Conservation (phyloP, 495 filamentous ascomycete species). For the Venustampulla echinocandica region DNA sequence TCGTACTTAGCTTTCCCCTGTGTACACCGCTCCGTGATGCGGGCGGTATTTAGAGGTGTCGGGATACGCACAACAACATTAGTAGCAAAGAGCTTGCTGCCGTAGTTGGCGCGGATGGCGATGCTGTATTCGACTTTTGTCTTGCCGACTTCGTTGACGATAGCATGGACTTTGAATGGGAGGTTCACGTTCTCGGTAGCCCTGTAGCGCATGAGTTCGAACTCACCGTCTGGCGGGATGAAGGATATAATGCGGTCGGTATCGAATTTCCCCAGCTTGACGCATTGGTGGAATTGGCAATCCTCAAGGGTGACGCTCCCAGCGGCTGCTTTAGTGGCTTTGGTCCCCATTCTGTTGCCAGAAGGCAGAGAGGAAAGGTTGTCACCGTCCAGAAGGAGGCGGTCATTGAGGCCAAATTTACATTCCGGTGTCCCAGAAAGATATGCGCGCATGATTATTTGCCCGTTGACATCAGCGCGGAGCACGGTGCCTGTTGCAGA, state of each 20-base stretch:
- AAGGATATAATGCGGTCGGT: slow-evolving; percentile 96
- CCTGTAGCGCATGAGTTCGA: slow-evolving; percentile 98
- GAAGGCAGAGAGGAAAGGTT: slow-evolving; percentile 53
- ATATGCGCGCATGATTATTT: slow-evolving; percentile 98
- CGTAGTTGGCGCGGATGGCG: slow-evolving; percentile 93
- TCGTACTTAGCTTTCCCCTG: slow-evolving; percentile 99
- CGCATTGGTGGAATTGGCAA: slow-evolving; percentile 99
- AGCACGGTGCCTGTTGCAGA: slow-evolving; percentile 91
- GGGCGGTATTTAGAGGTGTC: slow-evolving; percentile 92
- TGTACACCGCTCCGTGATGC: slow-evolving; percentile 84
- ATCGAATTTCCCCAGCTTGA: slow-evolving; percentile 95
- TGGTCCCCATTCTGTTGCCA: slow-evolving; percentile 63
- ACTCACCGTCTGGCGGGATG: slow-evolving; percentile 95
- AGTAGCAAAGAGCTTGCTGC: slow-evolving; percentile 90
- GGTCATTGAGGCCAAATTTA: slow-evolving; percentile 98
- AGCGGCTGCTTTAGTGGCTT: slow-evolving; percentile 89
- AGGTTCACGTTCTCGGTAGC: slow-evolving; percentile 99
- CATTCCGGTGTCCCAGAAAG: slow-evolving; percentile 95
- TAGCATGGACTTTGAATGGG: slow-evolving; percentile 97
- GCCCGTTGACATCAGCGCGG: slow-evolving; percentile 92
- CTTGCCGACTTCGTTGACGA: slow-evolving; percentile 93
- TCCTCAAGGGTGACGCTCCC: slow-evolving; percentile 95
- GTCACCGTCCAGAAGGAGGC: slow-evolving; percentile 79
- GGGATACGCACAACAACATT: slow-evolving; percentile 96
- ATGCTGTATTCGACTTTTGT: slow-evolving; percentile 99